Evolutionary conservation across 2,329 filamentous ascomycete species (phyloP).

Genomic region (Metarhizium album): DNA sequence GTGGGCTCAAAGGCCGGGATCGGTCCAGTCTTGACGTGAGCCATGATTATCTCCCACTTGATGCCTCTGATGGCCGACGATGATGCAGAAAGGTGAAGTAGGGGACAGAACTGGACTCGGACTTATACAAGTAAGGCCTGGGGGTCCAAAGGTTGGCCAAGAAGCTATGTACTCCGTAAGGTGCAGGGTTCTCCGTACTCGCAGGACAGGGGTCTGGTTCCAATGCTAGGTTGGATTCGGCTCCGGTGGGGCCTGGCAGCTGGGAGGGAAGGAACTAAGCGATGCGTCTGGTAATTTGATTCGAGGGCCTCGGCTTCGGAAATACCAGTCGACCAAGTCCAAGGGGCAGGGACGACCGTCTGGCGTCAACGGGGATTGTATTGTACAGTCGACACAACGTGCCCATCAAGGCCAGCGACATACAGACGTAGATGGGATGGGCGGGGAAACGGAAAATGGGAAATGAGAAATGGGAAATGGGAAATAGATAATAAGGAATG

Average conservation of each 20-base stretch:
- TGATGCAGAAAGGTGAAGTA: neutral
- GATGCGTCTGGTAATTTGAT: neutral
- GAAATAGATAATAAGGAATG: too few species aligned
- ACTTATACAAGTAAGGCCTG: neutral
- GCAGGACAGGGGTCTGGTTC: too few species aligned
- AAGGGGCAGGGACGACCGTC: neutral
- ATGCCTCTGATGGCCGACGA: neutral
- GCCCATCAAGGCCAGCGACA: too few species aligned
- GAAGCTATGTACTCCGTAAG: neutral
- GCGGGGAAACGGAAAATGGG: neutral
- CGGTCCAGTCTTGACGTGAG: slow-evolving; percentile 21
- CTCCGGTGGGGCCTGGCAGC: neutral
- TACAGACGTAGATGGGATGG: neutral
- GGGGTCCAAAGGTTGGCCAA: neutral
- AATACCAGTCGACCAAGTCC: neutral
- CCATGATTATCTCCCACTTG: slow-evolving; percentile 29
- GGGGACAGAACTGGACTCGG: too few species aligned
- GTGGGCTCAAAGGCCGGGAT: slow-evolving; percentile 48
- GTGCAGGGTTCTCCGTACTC: too few species aligned
- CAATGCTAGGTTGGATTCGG: too few species aligned
- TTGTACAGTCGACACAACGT: too few species aligned
- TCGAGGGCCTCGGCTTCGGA: too few species aligned
- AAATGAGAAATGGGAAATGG: neutral
- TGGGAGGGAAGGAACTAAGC: neutral
- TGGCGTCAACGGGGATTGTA: too few species aligned